phyloP scores from a whole-genome alignment of 1,284 basidiomycete species.

The Puccinia coronata region DNA sequence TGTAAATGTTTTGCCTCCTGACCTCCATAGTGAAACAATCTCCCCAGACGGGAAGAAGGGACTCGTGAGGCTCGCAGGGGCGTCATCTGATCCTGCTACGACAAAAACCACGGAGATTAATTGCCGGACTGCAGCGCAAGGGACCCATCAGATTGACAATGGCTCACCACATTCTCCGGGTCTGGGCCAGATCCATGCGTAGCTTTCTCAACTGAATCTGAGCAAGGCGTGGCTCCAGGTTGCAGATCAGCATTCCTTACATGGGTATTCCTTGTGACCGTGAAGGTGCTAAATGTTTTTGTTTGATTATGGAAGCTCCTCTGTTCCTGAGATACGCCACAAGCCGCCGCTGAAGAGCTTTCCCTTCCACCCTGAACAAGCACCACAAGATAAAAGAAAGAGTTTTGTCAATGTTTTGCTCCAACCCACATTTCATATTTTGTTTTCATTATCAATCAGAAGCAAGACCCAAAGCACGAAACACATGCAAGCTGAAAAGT shows the following conservation, averaged over 20 bases:
- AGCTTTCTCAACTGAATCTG: not conserved
- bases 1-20: not conserved
- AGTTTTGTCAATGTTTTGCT: no score
- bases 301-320: not conserved
- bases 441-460: no score
- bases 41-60: constrained; percentile 79
- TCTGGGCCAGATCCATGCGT: not conserved
- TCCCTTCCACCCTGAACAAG: no score
- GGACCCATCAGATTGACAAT: not conserved
- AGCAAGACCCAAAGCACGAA: no score
- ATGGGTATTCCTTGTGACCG: not conserved
- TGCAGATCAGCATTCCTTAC: not conserved
- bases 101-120: not conserved
- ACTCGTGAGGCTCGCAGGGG: constrained; percentile 73
- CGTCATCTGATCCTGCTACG: not conserved
- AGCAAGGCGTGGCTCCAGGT: not conserved
- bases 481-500: no score
- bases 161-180: not conserved
- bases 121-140: not conserved
- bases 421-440: no score
- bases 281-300: not conserved
- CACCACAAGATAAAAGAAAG: no score
- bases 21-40: constrained; percentile 91
- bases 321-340: no score
- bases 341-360: no score